Evolutionary conservation across 2,329 filamentous ascomycete genomes (phyloP).

Genomic region (Trichoderma hamatum): DNA sequence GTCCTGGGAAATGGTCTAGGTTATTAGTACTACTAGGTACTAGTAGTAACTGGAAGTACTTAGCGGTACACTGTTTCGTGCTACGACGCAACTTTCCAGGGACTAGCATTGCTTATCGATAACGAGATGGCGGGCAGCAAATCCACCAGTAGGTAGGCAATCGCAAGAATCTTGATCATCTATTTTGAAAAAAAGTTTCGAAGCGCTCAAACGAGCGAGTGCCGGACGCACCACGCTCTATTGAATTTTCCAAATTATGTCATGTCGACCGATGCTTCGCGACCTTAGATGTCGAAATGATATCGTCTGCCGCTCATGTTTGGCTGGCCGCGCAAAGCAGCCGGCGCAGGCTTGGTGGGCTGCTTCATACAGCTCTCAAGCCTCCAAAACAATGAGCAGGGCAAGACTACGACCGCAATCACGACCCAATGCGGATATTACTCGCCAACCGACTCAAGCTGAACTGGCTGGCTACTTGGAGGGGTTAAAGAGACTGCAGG

Average conservation of each 20-base stretch:
- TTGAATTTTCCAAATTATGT: slow-evolving; percentile 36
- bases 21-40: no score
- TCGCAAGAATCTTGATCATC: slow-evolving; percentile 15
- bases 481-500: slow-evolving; percentile 35
- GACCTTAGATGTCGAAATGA: slow-evolving; percentile 42
- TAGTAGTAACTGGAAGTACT: neutral
- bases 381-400: slow-evolving; percentile 34
- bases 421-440: slow-evolving; percentile 27
- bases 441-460: slow-evolving; percentile 34
- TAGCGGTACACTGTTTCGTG: neutral
- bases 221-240: slow-evolving; percentile 24
- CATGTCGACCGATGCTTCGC: slow-evolving; percentile 41
- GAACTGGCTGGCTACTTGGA: slow-evolving; percentile 38
- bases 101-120: slow-evolving; percentile 19
- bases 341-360: slow-evolving; percentile 37
- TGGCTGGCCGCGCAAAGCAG: slow-evolving; percentile 37
- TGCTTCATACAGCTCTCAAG: slow-evolving; percentile 41
- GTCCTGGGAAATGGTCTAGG: neutral
- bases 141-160: slow-evolving; percentile 3
- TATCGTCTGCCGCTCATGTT: slow-evolving; percentile 45
- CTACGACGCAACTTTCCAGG: no score
- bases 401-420: slow-evolving; percentile 30
- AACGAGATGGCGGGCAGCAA: slow-evolving; percentile 9
- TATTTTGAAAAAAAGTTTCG: slow-evolving; percentile 10
- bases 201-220: slow-evolving; percentile 21